These are phyloP conservation scores for Pterula multifida DNA, from an alignment of 1,284 basidiomycete species.

Conservation along the genomic window DNA sequence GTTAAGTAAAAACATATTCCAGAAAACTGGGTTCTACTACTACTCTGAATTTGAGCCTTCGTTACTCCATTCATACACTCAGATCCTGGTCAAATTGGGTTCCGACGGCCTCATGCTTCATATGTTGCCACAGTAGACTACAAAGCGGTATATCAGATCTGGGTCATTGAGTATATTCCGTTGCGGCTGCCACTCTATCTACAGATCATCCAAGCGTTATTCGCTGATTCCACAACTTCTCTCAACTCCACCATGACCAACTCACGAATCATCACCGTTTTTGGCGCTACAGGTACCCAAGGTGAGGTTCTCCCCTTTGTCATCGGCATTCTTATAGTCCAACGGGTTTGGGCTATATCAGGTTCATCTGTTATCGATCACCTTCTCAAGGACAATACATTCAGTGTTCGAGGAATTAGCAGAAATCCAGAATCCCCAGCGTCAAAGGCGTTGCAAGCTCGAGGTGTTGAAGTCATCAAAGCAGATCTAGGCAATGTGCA, in stretches of 20 bases:
- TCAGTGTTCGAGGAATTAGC: slow-evolving; percentile 19
- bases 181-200: too few species aligned
- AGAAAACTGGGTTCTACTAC: too few species aligned
- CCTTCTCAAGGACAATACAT: slow-evolving; percentile 20
- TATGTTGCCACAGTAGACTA: too few species aligned
- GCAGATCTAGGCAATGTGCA: slow-evolving; percentile 19
- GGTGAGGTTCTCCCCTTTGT: background rate
- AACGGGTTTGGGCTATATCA: slow-evolving; percentile 4
- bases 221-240: background rate
- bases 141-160: too few species aligned
- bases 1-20: too few species aligned
- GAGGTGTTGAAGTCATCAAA: slow-evolving; percentile 21
- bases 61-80: too few species aligned
- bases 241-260: background rate
- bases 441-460: slow-evolving; percentile 14
- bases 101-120: too few species aligned
- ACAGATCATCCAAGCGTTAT: too few species aligned
- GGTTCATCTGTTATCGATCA: slow-evolving; percentile 17
- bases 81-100: too few species aligned
- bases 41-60: too few species aligned
- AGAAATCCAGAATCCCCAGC: slow-evolving; percentile 18
- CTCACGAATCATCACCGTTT: background rate
- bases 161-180: too few species aligned
- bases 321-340: background rate
- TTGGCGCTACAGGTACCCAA: slow-evolving; percentile 2